Evolutionary conservation across 352 stramenopile genomes (phyloP), one percentile per base, ranked within the genome.

Genomic region (Phytophthora multivora): DNA sequence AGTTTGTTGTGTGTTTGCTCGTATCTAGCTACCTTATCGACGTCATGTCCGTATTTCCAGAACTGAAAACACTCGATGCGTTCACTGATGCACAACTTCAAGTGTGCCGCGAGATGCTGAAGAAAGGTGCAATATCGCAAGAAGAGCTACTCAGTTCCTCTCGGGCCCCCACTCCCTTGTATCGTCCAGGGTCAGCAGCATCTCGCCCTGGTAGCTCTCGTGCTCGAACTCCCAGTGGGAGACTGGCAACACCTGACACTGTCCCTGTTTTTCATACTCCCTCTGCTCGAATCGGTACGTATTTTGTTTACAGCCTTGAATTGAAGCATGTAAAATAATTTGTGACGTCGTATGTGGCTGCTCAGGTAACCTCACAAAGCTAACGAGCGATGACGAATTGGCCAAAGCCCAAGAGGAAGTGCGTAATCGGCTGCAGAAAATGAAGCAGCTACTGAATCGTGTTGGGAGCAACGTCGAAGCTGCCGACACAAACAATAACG

Each of bases 41-140:
- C 18, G 31, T 90, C 5, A 42, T 72, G 25, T 52, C 55, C 2
- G 63, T 62, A 6, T 47, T 90, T 10, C 79, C 81, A 15, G 66
- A 80, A 7, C 67, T 91, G 11, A 86, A 84, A 61, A 89, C 83
- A 12, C 66, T 93, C 3, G 80, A 93, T 40, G 73, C 55, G 15
- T 70, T 93, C 51, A 75, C 62, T 1, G 80, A 90, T 25, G 38
- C 65, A 6, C 69, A 83, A 43, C 56, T 88, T 6, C 73, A 81
- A n/a, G 56, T 47, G 16, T 69, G 79, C 39, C 54, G 74, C 4
- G 71, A 84, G n/a, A 77, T 63, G 15, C 51, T 89, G 28, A 74
- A 73, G 48, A 82, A 51, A 39, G 78, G 80, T 0, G 40, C 54
- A 8, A 70, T 83, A 15, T 70, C 66, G 0, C 74, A 86, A 41